Base-by-base conservation (phyloP, 352 stramenopile genomes). In the Phytophthora sojae region DNA sequence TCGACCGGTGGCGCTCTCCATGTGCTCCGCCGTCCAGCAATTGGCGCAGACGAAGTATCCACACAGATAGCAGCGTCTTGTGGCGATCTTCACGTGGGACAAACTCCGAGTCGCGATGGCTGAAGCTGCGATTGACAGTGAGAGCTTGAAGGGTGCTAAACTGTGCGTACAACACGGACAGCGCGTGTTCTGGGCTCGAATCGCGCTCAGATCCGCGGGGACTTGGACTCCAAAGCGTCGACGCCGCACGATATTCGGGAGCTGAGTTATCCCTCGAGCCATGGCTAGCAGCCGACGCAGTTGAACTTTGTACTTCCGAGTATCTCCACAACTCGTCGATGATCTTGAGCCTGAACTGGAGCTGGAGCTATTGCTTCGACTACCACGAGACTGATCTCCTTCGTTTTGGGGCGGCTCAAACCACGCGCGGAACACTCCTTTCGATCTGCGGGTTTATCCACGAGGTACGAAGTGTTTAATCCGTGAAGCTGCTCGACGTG, bases 41-140 rank as follows among this genome's bases (percentile, higher is more conserved):
- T 21, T 39, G 2, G 53, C 62, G 37, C 71, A 79, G 2, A 76
- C 57, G 17, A 67, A 61, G n/a, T 67, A 79, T 8, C 67, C 67
- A 26, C 71, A 79, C 37, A 79, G 19, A 14, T 79, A 73, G 47
- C 71, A 79, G 0, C 71, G 71, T 8, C 42, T 49, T 15, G 42
- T 49, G 15, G 42, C 42, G 3, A 21, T 62, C 21, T 64, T 75
- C 2, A 75, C n/a, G 1, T 57, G 55, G 1, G 30, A 15, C 6
- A 76, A n/a, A 39, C 62, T 75, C 8, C 67, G 47, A 7, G 55
- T 69, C 9, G 63, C 15, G 15, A 76, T 12, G 1, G 57, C 64
- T 14, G 57, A 65, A 6, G 67, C 67, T 59, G 61, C 67, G 32
- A 60, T 11, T 2, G 67, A 53, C 0, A 75, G 37, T 2, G 61